Percentiles rank a stretch among this genome's conserved stretches.
Conservation (phyloP, 768 basidiomycete genomes). For the Leucosporidium scottii region DNA sequence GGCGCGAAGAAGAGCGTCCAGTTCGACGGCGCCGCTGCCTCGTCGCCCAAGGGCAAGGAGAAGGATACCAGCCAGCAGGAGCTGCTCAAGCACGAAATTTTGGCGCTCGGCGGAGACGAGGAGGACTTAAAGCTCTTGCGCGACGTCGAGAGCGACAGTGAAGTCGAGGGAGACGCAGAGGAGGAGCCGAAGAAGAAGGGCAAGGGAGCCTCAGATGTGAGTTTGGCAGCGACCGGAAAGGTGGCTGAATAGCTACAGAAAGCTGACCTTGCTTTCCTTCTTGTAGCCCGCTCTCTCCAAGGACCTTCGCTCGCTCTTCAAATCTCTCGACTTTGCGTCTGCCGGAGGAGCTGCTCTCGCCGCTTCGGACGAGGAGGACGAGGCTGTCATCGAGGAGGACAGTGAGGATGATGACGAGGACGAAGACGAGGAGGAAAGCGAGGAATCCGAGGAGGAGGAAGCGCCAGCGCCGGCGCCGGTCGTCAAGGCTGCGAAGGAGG, state of each 20-base stretch:
- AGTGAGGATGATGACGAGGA: constrained; percentile 21
- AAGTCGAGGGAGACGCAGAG: constrained; percentile 37
- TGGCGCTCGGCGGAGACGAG: constrained; percentile 49
- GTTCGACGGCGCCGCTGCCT: neutral
- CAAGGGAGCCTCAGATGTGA: constrained; percentile 34
- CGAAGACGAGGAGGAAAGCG: constrained; percentile 23
- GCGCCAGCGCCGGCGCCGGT: constrained; percentile 41
- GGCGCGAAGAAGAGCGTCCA: neutral
- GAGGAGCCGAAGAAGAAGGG: neutral
- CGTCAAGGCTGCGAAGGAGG: constrained; percentile 8
- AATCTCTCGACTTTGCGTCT: constrained; percentile 39
- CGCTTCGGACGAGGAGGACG: constrained; percentile 36
- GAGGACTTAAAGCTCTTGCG: constrained; percentile 50
- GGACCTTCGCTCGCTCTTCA: constrained; percentile 50
- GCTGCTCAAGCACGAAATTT: constrained; percentile 39
- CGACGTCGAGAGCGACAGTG: constrained; percentile 43
- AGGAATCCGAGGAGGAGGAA: constrained; percentile 35
- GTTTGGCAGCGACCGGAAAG: neutral
- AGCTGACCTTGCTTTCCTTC: neutral
- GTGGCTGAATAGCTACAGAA: neutral
- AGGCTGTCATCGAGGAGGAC: constrained; percentile 31
- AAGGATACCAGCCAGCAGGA: constrained; percentile 11
- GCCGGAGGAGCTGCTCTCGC: constrained; percentile 27
- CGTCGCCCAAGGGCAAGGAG: constrained; percentile 2
- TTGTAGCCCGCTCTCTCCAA: constrained; percentile 46